Conservation (phyloP, 306 rosid species). For the Cucurbita moschata region DNA sequence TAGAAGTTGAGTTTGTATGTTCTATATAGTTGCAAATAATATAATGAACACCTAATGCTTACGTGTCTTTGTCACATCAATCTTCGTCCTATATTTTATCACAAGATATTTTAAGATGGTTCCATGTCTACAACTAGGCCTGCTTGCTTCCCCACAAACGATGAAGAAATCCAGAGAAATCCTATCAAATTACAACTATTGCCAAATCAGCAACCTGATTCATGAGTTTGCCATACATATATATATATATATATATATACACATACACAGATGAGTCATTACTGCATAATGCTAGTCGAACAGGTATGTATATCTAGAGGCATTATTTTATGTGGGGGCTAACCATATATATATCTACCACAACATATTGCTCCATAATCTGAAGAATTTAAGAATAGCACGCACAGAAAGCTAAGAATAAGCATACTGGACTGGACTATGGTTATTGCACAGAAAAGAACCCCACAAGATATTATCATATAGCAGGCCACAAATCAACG, state of each 20-base stretch:
- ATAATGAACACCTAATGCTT: too few relatives aligned
- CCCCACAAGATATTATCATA: conserved; percentile 4
- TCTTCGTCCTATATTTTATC: too few relatives aligned
- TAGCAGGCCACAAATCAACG: not conserved
- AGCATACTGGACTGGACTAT: not conserved
- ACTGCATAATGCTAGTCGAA: not conserved
- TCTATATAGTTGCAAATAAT: too few relatives aligned
- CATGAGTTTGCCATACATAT: conserved; percentile 6
- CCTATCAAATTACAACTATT: not conserved
- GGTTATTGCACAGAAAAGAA: conserved; percentile 1
- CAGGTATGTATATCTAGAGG: not conserved
- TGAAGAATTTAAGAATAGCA: not conserved
- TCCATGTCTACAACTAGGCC: too few relatives aligned
- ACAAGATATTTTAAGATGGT: too few relatives aligned
- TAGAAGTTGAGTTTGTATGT: not conserved
- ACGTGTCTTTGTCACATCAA: too few relatives aligned
- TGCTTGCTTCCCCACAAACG: too few relatives aligned
- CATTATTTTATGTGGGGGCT: not conserved
- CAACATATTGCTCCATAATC: not conserved
- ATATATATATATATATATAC: too few relatives aligned
- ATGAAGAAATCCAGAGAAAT: not conserved
- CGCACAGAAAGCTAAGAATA: not conserved
- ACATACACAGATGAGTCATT: not conserved
- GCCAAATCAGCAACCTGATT: not conserved
- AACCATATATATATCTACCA: not conserved